Base-by-base conservation (phyloP, 2,329 filamentous ascomycete genomes). In the Colletotrichum musae region DNA sequence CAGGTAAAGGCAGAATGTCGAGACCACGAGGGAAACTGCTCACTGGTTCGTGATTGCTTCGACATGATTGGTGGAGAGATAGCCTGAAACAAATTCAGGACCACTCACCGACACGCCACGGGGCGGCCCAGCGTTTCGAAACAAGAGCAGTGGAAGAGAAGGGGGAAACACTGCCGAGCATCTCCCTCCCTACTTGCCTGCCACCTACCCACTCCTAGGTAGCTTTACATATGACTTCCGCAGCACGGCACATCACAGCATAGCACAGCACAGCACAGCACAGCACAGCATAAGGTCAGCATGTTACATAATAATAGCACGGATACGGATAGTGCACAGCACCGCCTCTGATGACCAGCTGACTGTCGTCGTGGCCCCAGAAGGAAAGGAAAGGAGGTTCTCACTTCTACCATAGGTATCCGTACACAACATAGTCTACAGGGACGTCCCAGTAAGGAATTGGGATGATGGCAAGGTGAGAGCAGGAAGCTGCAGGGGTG, bases 51-150 rank as follows among this genome's bases (percentile, higher is more conserved):
- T 54, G 56, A 45, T 41, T 56, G 12, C 50, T 41, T 48, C n/a
- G 16, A 21, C 24, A 6, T 69, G 54, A 69, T 69, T 68, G 66
- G 65, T 18, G 16, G 43, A 36, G 36, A 65, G 24, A 39, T 28
- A 60, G 69, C 69, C 70, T 72, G 70, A 72, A 72, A 72, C 70
- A 71, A 62, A 72, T 72, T 71, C 65, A 72, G 68, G 70, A 72
- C 68, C 54, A 53, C 48, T 65, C 66, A 71, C 69, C 69, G 69
- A 62, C 36, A 61, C 59, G 69, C 66, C 64, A 70, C 45, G 41
- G 62, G 60, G 45, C 45, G 26, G 39, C 36, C 63, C 52, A 70
- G 63, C 64, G 67, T 70, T 70, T 70, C 63, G 67, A 70, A 70
- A 70, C 66, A 65, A 26, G 59, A 52, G 39, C 54, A 50, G 53